Evolutionary conservation across 495 filamentous ascomycete species (phyloP).

Genomic region (Aspergillus diversus): DNA sequence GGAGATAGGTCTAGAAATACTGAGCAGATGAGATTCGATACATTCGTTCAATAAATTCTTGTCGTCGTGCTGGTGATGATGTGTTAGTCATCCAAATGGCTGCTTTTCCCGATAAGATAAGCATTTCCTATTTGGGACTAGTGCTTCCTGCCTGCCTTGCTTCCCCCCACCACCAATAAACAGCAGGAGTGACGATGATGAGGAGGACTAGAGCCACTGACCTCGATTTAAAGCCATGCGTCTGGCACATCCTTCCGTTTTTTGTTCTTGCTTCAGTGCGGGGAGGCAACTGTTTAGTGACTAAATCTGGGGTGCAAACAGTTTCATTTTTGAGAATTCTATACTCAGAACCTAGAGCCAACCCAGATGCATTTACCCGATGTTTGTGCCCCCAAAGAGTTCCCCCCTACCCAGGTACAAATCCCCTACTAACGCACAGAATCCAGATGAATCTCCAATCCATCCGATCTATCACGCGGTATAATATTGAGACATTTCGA

Average conservation of each 20-base stretch:
- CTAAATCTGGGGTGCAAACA: background rate
- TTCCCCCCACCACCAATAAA: background rate
- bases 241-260: background rate
- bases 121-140: background rate
- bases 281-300: too few relatives aligned
- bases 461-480: slow-evolving; percentile 36
- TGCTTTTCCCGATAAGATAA: background rate
- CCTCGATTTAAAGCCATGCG: background rate
- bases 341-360: too few relatives aligned
- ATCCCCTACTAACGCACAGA: too few relatives aligned
- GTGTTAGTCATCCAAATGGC: background rate
- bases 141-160: background rate
- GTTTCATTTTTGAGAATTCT: background rate
- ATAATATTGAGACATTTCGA: slow-evolving; percentile 49
- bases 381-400: background rate
- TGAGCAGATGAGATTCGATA: too few relatives aligned
- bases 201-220: too few relatives aligned
- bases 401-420: too few relatives aligned
- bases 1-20: too few relatives aligned
- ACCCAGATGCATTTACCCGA: background rate
- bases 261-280: background rate
- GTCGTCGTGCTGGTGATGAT: background rate
- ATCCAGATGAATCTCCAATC: slow-evolving; percentile 34
- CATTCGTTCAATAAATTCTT: too few relatives aligned
- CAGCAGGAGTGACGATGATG: background rate